phyloP scores from a whole-genome alignment of 352 stramenopile species.

The Globisporangium apiculatum region DNA sequence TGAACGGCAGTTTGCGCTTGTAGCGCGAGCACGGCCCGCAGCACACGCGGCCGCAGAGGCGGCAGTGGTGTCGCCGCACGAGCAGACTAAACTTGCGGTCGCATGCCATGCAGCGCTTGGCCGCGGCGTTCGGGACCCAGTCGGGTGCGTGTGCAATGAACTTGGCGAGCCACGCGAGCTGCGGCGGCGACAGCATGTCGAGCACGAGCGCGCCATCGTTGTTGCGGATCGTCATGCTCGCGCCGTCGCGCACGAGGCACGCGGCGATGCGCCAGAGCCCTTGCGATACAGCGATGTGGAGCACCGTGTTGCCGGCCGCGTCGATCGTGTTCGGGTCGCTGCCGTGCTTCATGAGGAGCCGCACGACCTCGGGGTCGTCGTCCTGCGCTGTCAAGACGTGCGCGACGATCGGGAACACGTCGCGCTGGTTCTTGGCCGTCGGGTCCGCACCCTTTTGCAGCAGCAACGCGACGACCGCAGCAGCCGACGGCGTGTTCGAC shows the following conservation, averaged over 20 bases:
- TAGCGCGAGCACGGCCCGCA: conserved; percentile 74
- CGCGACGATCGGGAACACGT: conserved; percentile 73
- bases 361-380: conserved; percentile 62
- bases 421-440: conserved; percentile 61
- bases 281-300: conserved; percentile 75
- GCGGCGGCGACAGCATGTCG: conserved; percentile 58
- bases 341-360: conserved; percentile 68
- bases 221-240: conserved; percentile 70
- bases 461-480: conserved; percentile 54
- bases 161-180: conserved; percentile 73
- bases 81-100: conserved; percentile 58
- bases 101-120: conserved; percentile 73
- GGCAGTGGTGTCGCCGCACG: conserved; percentile 73
- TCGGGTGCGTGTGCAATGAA: conserved; percentile 68
- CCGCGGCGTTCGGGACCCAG: conserved; percentile 58
- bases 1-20: conserved; percentile 62
- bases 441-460: conserved; percentile 48
- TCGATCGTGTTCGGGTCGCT: conserved; percentile 74
- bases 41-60: conserved; percentile 77
- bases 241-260: conserved; percentile 51
- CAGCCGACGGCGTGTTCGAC: conserved; percentile 33
- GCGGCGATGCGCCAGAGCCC: conserved; percentile 70
- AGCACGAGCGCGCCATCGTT: conserved; percentile 66
- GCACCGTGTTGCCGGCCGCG: conserved; percentile 58
- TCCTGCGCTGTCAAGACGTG: conserved; percentile 65